Base-by-base conservation (phyloP, 208 protist genomes). In the Leishmania arabica region DNA sequence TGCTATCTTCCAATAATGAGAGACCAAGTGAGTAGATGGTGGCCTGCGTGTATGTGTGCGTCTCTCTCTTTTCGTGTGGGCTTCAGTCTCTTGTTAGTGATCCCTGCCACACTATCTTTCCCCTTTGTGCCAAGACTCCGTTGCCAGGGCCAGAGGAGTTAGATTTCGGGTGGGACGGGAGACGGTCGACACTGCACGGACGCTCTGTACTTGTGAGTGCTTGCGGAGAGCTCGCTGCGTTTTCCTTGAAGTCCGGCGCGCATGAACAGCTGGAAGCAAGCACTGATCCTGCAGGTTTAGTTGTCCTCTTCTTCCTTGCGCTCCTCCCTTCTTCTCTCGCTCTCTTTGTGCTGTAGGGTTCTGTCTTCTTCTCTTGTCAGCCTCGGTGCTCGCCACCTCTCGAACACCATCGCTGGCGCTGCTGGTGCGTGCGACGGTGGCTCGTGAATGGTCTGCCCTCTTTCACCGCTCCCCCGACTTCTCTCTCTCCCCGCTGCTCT, bases 391-490 rank as follows among this genome's bases (percentile, higher is more conserved):
- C 69, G 8, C 51, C 42, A 73, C 68, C 68, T 53, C 45, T 21
- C 0, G 17, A 54, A 37, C 11, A 31, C 24, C 15, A 24, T 54
- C 13, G 45, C 13, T 40, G 40, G 65, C 37, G 8, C 8, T 53
- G 45, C 69, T 34, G 69, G 31, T 73, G 47, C 27, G 54, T 73
- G 45, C 24, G 45, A 37, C 69, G 5, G 45, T 51, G 45, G 24
- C 19, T 27, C 24, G 54, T 31, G 45, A 34, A 54, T 31, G 69
- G 13, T 4, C 11, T 8, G 40, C 40, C 24, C 69, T 73, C 21
- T 8, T 53, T 53, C 5, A 53, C 24, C 15, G 31, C 31, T 62
- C 17, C 40, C 47, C 72, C 83, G 64, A 65, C 77, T 69, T 75
- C 40, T 75, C 51, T 37, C 70, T 62, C 51, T 62, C 24, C 49